Percentiles rank a stretch among this genome's conserved stretches.
Evolutionary conservation across 176 grass and related monocot species (phyloP).

Genomic region (Zoysia pacifica): DNA sequence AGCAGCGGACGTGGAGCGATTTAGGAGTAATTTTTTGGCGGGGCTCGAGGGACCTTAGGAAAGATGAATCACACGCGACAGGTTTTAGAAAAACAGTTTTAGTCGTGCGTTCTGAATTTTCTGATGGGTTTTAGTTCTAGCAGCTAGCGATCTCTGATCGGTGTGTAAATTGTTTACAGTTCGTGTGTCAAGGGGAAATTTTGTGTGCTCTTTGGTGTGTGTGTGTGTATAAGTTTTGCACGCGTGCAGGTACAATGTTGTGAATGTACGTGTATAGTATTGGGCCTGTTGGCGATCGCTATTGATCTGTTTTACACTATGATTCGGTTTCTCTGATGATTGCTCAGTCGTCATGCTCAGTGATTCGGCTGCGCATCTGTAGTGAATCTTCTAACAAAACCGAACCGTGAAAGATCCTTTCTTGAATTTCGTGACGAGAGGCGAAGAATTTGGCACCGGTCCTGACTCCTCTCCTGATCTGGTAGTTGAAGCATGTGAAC

Average conservation of each 20-base stretch:
- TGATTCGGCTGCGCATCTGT: background rate
- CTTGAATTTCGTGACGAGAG: too few relatives aligned
- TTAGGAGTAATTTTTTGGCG: background rate
- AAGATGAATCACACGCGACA: background rate
- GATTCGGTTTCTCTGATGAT: background rate
- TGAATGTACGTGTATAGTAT: background rate
- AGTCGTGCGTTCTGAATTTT: background rate
- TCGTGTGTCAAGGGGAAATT: constrained; percentile 1
- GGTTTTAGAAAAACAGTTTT: constrained; percentile 18
- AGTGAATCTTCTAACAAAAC: too few relatives aligned
- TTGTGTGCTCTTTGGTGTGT: constrained; percentile 33
- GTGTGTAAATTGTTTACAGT: constrained; percentile 14
- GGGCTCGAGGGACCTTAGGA: background rate
- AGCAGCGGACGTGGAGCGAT: background rate
- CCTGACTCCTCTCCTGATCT: too few relatives aligned
- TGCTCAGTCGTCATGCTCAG: background rate
- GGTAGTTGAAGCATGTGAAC: too few relatives aligned
- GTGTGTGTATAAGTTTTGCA: constrained; percentile 22
- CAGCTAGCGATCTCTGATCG: constrained; percentile 19
- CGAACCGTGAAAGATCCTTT: too few relatives aligned
- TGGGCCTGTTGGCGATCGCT: background rate
- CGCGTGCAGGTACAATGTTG: background rate
- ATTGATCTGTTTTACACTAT: background rate
- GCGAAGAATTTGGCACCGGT: too few relatives aligned
- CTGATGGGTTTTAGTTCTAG: constrained; percentile 12